Conservation (phyloP, 176 grass and related monocot species). For the Aegilops bicornis region DNA sequence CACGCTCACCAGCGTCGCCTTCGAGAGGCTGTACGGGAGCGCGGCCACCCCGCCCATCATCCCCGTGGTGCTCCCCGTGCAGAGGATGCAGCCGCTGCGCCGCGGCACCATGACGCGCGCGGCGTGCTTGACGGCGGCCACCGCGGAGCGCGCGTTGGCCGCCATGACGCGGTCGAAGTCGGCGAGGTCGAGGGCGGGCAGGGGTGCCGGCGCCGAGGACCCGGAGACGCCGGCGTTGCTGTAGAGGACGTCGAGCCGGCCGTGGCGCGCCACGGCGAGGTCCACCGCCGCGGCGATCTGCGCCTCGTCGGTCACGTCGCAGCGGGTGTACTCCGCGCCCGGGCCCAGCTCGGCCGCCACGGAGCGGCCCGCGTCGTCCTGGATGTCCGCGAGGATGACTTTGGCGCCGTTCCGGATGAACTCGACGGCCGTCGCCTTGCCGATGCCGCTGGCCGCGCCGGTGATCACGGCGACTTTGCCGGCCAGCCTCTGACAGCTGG, state of each 20-base stretch:
- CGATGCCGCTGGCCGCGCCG: conserved; percentile 36
- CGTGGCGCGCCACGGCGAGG: conserved; percentile 29
- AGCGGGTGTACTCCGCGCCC: conserved; percentile 25
- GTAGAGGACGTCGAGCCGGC: conserved; percentile 45
- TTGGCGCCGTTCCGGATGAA: conserved; percentile 38
- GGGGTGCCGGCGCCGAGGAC: neutral
- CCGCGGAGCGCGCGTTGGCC: conserved; percentile 51
- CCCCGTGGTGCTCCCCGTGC: conserved; percentile 58
- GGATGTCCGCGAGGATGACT: conserved; percentile 44
- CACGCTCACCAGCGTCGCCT: conserved; percentile 22
- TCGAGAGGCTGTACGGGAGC: conserved; percentile 42
- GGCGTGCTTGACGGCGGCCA: conserved; percentile 74
- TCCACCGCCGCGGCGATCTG: conserved; percentile 36
- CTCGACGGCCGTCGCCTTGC: conserved; percentile 27
- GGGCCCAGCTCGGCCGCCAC: conserved; percentile 44
- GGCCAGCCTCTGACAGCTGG: neutral
- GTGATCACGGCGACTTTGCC: conserved; percentile 38
- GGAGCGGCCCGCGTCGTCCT: conserved; percentile 33
- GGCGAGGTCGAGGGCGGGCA: conserved; percentile 47
- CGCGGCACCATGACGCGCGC: conserved; percentile 74
- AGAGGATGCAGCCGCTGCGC: conserved; percentile 56
- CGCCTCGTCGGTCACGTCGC: conserved; percentile 42
- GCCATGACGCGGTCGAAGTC: conserved; percentile 80
- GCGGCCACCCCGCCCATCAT: conserved; percentile 31
- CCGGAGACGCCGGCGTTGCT: conserved; percentile 41